Base-by-base conservation (phyloP, 352 stramenopile genomes). In the Globisporangium acanthophoron region DNA sequence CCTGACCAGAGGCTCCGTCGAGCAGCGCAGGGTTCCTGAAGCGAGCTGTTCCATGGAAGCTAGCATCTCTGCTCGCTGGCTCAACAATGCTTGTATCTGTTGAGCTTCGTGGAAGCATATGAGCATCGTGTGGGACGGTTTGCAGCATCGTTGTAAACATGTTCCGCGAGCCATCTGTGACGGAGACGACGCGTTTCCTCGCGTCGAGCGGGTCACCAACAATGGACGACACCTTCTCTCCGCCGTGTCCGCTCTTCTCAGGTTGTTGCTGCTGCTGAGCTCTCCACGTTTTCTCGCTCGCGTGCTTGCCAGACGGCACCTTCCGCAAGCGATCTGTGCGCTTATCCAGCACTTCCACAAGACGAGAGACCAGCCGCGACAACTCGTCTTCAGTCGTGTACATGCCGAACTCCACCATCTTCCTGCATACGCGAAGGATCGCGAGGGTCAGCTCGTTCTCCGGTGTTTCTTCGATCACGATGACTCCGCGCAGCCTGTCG, bases 361-460 rank as follows among this genome's bases (percentile, higher is more conserved):
- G 62, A 3, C 52, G 56, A 4, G 31, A 29, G 4, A 80, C 64
- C 8, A 80, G 60, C 9, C 21, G 45, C 41, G 54, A 51, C 3
- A 90, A 52, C 20, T 87, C 74, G 13, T 72, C 54, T 45, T 84
- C 66, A 0, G 72, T 70, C 20, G 66, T 55, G 40, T 82, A 87
- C 65, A 90, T 87, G 2, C 78, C 80, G 62, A 88, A 90, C 53
- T 80, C 71, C 9, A 85, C 65, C 63, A 90, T 64, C 47, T 87
- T 88, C 50, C 71, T 69, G 48, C 60, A 79, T 33, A 80, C 58
- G 8, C 76, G 76, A 27, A 88, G 33, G 46, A 87, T 69, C 3
- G 80, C 61, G 13, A 90, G 69, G 0, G 71, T 79, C 9, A 90
- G 51, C 33, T 87, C 75, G 40, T 88, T 90, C 65, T 87, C 67